phyloP scores from a whole-genome alignment of 805 yeast genomes.

The Yarrowia sp. region DNA sequence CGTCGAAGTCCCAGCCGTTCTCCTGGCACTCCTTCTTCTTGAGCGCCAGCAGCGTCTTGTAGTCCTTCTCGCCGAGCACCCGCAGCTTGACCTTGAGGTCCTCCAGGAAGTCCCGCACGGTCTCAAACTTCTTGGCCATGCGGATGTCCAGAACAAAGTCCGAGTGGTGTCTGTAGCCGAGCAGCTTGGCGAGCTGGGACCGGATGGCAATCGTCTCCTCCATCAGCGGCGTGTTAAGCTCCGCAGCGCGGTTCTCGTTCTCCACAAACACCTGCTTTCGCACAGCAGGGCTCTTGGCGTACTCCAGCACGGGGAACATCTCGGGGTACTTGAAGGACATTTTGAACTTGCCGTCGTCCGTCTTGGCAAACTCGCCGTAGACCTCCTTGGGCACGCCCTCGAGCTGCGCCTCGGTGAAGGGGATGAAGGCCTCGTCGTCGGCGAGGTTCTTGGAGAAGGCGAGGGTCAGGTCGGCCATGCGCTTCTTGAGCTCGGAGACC shows the following conservation, averaged over 20 bases:
- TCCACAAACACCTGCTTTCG: slow-evolving; percentile 65
- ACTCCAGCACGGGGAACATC: slow-evolving; percentile 69
- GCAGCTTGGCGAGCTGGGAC: slow-evolving; percentile 55
- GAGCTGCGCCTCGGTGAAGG: slow-evolving; percentile 63
- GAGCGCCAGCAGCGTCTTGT: slow-evolving; percentile 47
- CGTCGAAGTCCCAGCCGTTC: slow-evolving; percentile 45
- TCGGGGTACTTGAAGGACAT: slow-evolving; percentile 85
- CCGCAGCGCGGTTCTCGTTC: slow-evolving; percentile 64
- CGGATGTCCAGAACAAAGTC: slow-evolving; percentile 70
- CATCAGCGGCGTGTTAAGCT: slow-evolving; percentile 57
- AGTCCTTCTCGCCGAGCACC: slow-evolving; percentile 59
- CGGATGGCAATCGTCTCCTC: slow-evolving; percentile 60
- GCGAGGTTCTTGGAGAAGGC: slow-evolving; percentile 64
- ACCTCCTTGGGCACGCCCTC: slow-evolving; percentile 71
- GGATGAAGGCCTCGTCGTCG: slow-evolving; percentile 61
- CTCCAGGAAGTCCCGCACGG: slow-evolving; percentile 58
- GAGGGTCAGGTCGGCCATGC: slow-evolving; percentile 55
- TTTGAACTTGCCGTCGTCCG: slow-evolving; percentile 48
- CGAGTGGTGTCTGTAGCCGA: slow-evolving; percentile 69
- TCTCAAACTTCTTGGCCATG: slow-evolving; percentile 70
- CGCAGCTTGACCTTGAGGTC: slow-evolving; percentile 59
- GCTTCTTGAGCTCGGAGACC: slow-evolving; percentile 57
- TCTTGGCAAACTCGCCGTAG: slow-evolving; percentile 50
- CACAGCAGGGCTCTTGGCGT: slow-evolving; percentile 61
- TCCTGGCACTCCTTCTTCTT: slow-evolving; percentile 53